Conservation (phyloP, 1,139 yeast genomes). For the Ogataea hybrid region DNA sequence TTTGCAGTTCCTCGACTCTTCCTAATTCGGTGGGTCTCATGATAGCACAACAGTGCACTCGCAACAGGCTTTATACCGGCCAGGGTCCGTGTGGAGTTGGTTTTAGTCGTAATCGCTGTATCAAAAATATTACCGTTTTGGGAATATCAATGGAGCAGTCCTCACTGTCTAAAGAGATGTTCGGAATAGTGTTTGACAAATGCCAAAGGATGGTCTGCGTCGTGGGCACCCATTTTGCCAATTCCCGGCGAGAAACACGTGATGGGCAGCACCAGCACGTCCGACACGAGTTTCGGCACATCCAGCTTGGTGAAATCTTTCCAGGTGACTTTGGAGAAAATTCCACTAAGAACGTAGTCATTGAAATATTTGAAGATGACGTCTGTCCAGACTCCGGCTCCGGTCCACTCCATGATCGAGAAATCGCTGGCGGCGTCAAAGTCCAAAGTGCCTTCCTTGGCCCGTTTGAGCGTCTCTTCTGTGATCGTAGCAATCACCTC, state of each 20-base stretch:
- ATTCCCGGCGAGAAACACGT: constrained; percentile 78
- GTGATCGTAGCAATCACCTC: constrained; percentile 81
- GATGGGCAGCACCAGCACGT: constrained; percentile 66
- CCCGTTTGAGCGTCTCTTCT: constrained; percentile 59
- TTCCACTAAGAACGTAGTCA: constrained; percentile 36
- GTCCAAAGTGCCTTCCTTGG: constrained; percentile 31
- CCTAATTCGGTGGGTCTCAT: constrained; percentile 6
- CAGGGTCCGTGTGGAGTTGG: not conserved
- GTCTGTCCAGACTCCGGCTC: constrained; percentile 95
- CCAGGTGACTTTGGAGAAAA: constrained; percentile 46
- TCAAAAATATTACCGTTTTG: constrained; percentile 4
- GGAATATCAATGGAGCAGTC: constrained; percentile 6
- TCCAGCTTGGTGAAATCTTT: constrained; percentile 61
- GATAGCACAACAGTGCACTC: not conserved
- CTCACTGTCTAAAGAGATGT: constrained; percentile 44
- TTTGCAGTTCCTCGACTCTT: constrained; percentile 1
- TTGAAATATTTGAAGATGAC: constrained; percentile 75
- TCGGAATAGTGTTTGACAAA: constrained; percentile 81
- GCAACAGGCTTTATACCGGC: not conserved
- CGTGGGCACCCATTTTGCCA: constrained; percentile 72
- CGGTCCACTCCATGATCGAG: constrained; percentile 96
- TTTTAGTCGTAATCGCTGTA: not conserved
- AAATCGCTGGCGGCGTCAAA: constrained; percentile 30
- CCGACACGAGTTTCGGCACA: constrained; percentile 61
- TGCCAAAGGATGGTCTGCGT: constrained; percentile 67